Evolutionary conservation across 257 asterid genomes (phyloP), one percentile per base, ranked within the genome.

Genomic region (Gentiana macrophylla): DNA sequence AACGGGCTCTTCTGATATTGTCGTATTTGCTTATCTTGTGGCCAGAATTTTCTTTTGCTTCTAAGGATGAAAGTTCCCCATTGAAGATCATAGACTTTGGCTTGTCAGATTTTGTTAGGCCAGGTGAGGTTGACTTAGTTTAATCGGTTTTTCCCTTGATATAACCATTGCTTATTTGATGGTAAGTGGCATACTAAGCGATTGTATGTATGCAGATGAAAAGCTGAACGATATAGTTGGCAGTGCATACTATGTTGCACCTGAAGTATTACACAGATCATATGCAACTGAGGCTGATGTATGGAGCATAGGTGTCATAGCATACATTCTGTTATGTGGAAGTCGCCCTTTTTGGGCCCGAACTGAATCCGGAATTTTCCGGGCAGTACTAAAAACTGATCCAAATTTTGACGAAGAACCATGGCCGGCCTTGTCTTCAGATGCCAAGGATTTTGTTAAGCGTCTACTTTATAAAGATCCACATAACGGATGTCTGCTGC

Each of bases 311-410:
- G 83, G 83, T 1, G 78, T 77, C 34, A 70, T 77, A 52, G 67
- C 80, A 49, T 84, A 81, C 56, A 84, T 81, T 69, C 80, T 81
- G 48, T 60, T 84, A 55, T 81, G 90, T 36, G 94, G 94, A 33
- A 66, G 79, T 65, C 83, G 85, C 15, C 94, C 94, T 7, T 84
- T 84, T 67, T 82, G 91, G 87, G 87, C 86, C 34, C 76, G 80
- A 35, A 75, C 94, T 0, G 94, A 84, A 49, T 79, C 91, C n/a
- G 91, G 88, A 44, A 72, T 79, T 58, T 82, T 81, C 45, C 73
- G 75, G 59, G 82, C 76, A 33, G 84, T 84, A 57, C 52, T 77
- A 44, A 82, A 77, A 67, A 78, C 86, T 56, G 75, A 69, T 56
- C 94, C 88, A 37, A 55, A 72, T 60, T 82, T 79, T 56, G 74